Evolutionary conservation across 192 early-diverging fungal genomes (phyloP), one percentile per base, ranked within the genome.

Genomic region (Linnemannia schmuckeri): DNA sequence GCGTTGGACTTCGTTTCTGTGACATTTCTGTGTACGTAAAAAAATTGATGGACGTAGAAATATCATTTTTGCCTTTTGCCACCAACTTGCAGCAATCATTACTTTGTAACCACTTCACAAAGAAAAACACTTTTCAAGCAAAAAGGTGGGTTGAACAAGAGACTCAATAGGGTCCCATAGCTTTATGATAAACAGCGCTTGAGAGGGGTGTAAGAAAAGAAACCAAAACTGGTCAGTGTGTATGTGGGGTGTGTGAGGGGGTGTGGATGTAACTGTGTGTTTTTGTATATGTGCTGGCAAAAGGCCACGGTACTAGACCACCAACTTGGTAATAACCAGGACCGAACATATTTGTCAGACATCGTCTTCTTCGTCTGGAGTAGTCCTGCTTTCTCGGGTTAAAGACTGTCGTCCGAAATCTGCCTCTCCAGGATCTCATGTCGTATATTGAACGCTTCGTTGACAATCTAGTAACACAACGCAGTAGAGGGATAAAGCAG

Each of bases 401-500:
- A 82, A 75, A 82, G 38, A 52, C 70, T 70, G 13, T 78, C 82
- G 46, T 93, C 92, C 24, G 89, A 90, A 47, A 93, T 82, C 78
- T 94, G 93, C 70, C 93, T 81, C 74, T 93, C 92, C 88, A 93
- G 84, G 27, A 93, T 93, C 78, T 95, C 94, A 86, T 94, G 93
- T 38, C 93, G 88, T 24, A 95, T 89, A 69, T 94, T 95, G 74
- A 91, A 88, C 13, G 94, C 94, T 85, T 95, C 93, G 77, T 92
- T 91, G 77, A 95, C 92, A 57, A 95, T 91, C 91, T 92, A 80
- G 30, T 30, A 13, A 27, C 4, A 33, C 13, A 33, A 33, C 9
- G 27, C 1, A 66, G 27, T 30, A 66, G 7, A 30, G n/a, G 27
- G 24, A 27, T 9, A 57, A 27, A 6, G 1, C 20, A 70, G 18